Evolutionary conservation across 345 rosid genomes (phyloP), one percentile per base, ranked within the genome.

Genomic region (Brassica napus): DNA sequence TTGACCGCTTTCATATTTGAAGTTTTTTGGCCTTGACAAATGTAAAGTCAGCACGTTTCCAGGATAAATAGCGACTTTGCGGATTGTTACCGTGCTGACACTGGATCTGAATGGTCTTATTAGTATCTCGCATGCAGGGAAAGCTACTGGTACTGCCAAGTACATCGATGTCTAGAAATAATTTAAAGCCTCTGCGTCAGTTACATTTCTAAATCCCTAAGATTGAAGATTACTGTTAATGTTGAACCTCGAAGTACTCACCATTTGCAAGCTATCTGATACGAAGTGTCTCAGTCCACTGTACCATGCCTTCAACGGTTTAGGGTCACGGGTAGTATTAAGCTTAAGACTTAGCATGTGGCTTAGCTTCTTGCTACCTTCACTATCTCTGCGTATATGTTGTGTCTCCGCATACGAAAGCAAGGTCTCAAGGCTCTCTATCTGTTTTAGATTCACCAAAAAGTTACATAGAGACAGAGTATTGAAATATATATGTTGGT

Each of bases 1-100:
- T n/a, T 93, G 98, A 71, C 98, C 98, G 31, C 98, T 93, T 80
- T 83, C 87, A 84, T 93, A 90, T 79, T 81, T 90, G 86, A 93
- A 91, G 0, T 89, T 90, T 14, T 78, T 86, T 12, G 98, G 98
- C 85, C 84, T 90, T 8, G 93, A 88, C 94, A 91, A 85, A 78
- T 83, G 86, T 78, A 93, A 79, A 58, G 85, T 68, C 77, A 93
- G 82, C 4, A 93, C 97, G 69, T 93, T 89, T 73, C 90, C 97
- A 2, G 97, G 94, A 57, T 93, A 87, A 0, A 85, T 78, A 3
- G 87, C 87, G 39, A 86, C 89, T 86, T 90, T 86, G 15, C 37
- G 44, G 14, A 92, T 85, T 2, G 75, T 75, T 35, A 90, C 94
- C 5, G 85, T 73, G 83, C 78, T 81, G 71, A 85, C 86, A 75